Evolutionary conservation across 306 rosid genomes (phyloP).

Genomic region (Hylodesmum podocarpum): DNA sequence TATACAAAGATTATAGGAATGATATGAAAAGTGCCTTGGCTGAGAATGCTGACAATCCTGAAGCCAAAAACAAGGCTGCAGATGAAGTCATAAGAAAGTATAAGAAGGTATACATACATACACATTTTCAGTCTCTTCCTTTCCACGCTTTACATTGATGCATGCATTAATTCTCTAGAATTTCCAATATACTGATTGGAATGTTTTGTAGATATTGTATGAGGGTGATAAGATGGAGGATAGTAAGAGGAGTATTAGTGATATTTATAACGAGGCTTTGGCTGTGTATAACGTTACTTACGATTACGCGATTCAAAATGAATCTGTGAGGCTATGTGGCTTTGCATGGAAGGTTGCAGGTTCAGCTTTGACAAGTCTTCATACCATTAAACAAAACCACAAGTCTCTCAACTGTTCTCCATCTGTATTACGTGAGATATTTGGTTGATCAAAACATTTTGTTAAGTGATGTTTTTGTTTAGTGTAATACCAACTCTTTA

Average conservation of each 20-base stretch:
- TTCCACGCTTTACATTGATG: not conserved
- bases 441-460: slow-evolving; percentile 7
- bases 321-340: slow-evolving; percentile 18
- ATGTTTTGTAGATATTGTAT: slow-evolving; percentile 43
- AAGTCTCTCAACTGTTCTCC: slow-evolving; percentile 23
- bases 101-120: slow-evolving; percentile 39
- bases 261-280: slow-evolving; percentile 55
- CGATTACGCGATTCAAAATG: slow-evolving; percentile 30
- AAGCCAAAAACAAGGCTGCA: slow-evolving; percentile 37
- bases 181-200: not conserved
- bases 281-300: slow-evolving; percentile 58
- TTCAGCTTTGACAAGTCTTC: slow-evolving; percentile 40
- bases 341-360: slow-evolving; percentile 81
- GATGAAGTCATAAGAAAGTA: slow-evolving; percentile 45
- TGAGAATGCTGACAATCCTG: not conserved
- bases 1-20: slow-evolving; percentile 30
- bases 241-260: slow-evolving; percentile 35
- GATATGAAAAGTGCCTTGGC: slow-evolving; percentile 46
- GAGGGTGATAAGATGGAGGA: slow-evolving; percentile 49
- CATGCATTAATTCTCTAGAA: not conserved
- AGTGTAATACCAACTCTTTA: not conserved
- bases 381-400: slow-evolving; percentile 29
- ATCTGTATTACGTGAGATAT: slow-evolving; percentile 53
- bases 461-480: not conserved
- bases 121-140: not conserved